Evolutionary conservation across 2,329 filamentous ascomycete species (phyloP), one percentile per base, ranked within the genome.

Genomic region (Berkeleyomyces basicola): DNA sequence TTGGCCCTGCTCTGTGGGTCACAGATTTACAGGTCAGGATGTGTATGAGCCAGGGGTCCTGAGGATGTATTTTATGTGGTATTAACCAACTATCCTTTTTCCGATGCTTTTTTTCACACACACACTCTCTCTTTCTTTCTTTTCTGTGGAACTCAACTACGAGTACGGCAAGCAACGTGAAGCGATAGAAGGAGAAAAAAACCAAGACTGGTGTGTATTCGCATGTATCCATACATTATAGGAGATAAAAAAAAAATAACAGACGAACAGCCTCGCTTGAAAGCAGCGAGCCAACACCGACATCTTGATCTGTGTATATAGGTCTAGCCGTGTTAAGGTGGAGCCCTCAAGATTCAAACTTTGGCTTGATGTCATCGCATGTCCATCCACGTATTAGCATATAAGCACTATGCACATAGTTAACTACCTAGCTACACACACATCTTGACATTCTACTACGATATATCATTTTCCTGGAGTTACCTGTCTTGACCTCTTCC

Each of bases 21-120:
- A 36, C 16, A n/a, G 51, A 55, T 55, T 55, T 39, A 55, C 51
- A 55, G 51, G 51, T n/a, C 51, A 55, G 51, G 51, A 55, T 39
- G n/a, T 55, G 51, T 11, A 3, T 14, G 37, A 39, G 51, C 51
- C 51, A 55, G 51, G 51, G 51, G 51, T 55, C 16, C 16, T 2
- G 51, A 11, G 7, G 4, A 6, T 49, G n/a, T 36, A 39, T 39
- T 55, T 55, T 55, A 55, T 55, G 31, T 23, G 23, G 1, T 23
- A 23, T 23, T 23, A 23, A 23, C 23, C 23, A 23, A 23, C 23
- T 23, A 23, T 23, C 23, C 23, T 23, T 23, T 23, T 23, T 23
- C 23, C 23, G 23, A 36, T 39, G 51, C 7, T 37, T 55, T 55
- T 37, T 55, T 39, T n/a, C n/a, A 31, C 47, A 51, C 16, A 23